Evolutionary conservation across 768 basidiomycete species (phyloP), one percentile per base, ranked within the genome.

Genomic region (Rubroboletus pulcherrimus): DNA sequence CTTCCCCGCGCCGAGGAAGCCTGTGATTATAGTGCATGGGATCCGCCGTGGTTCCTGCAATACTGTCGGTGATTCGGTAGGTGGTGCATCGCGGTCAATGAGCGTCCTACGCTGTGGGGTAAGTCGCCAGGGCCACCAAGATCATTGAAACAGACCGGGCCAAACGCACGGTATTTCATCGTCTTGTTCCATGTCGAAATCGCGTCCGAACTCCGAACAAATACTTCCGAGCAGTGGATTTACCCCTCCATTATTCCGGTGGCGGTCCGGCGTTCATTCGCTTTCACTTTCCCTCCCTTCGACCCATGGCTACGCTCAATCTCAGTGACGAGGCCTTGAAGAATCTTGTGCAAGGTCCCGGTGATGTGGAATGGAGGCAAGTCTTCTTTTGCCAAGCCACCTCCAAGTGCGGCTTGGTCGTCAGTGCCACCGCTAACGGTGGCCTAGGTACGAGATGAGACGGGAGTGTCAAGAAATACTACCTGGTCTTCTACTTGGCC

Each of bases 1-100:
- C 73, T 98, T 98, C 45, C 96, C 96, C 17, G 89, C 89, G 47
- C 96, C 96, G 3, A 98, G 82, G 64, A 96, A 98, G 15, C 96
- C 96, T 51, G 90, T 94, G 53, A 98, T 90, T 54, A 98, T 89
- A 5, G 96, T 98, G 26, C 97, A 80, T 4, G 96, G 96, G 1
- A 96, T 87, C 51, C 74, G 74, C 29, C 57, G 58, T 19, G 66
- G n/a, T 12, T 62, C 52, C 38, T 61, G 61, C n/a, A 24, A 43
- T 41, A 51, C 41, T 19, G 39, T 26, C 2, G 8, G 15, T 29
- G 42, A 29, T 50, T 49, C 38, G 1, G 33, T 12, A 12, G 45
- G n/a, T 8, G 10, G 38, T 34, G 17, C 31, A 24, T 51, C 59
- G 12, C 64, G 65, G 17, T 76, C 73, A 42, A 76, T 68, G 51